Base-by-base conservation (phyloP, 768 basidiomycete genomes). In the Leccinum aurantiacum region DNA sequence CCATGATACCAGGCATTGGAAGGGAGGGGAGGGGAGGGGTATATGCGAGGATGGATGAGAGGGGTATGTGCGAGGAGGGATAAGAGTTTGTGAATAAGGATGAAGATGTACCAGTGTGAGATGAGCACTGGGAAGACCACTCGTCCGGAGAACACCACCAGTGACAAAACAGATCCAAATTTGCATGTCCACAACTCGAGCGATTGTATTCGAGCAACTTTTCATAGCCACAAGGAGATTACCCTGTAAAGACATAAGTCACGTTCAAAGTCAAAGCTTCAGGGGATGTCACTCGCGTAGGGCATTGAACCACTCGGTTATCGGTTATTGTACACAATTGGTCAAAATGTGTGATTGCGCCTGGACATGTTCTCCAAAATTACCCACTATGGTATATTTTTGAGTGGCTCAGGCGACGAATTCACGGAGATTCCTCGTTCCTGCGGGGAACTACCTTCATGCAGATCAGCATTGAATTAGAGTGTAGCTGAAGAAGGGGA, bases 291-390 rank as follows among this genome's bases (percentile, higher is more conserved):
- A 47, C 46, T 22, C 46, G 46, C 46, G 19, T 22, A 47, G 8
- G 8, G 44, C n/a, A 19, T 17, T 59, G 68, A 68, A 64, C 71
- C 71, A 60, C 71, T 68, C 62, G 68, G 66, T 47, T 63, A 72
- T 47, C 4, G 51, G 9, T n/a, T 17, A 37, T 46, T 6, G 22
- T 44, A 59, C 62, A 25, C 49, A 63, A 49, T 25, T 19, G 51
- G 63, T 22, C 52, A 60, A 61, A 41, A 56, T 59, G 8, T 14
- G 38, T 52, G 71, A 74, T 72, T 72, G 72, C 56, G 44, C 65
- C 53, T 55, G 33, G 6, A 57, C 59, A 69, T 31, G 54, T 60
- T 60, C 60, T 48, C 11, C 13, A 64, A 57, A 66, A 46, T 61
- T 62, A 57, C 60, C 57, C 56, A 55, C 1, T 54, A 51, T 41